Evolutionary conservation across 2,329 filamentous ascomycete species (phyloP), one percentile per base, ranked within the genome.

Genomic region (Aspergillus uvarum): DNA sequence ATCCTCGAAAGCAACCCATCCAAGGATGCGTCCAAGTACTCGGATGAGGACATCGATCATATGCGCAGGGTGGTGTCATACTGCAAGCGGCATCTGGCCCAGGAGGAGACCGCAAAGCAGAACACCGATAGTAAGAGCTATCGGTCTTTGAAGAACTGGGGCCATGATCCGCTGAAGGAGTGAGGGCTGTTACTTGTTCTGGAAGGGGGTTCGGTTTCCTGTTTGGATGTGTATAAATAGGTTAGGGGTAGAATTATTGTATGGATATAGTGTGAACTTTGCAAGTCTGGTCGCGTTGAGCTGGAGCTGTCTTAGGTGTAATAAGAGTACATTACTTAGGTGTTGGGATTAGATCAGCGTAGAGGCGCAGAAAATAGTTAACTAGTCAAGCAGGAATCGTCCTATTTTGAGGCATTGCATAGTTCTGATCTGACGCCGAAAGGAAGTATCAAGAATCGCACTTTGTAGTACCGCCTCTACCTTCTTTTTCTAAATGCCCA

Each of bases 1-100:
- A 89, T 89, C 35, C 73, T 89, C 14, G 80, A 85, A 65, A 82
- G 83, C 60, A 89, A 89, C 58, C 85, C 85, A 0, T 74, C 82
- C 8, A 87, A 85, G 64, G 77, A 85, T 7, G 77, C 81, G 0
- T 78, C 80, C 6, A 80, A 82, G 59, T 89, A 89, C 69, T 81
- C 82, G 0, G 80, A 87, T 3, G 77, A 81, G 1, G 81, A 85
- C 56, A 73, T 88, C 21, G 73, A 80, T 51, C 87, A 87, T 63
- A 87, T 87, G 85, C 79, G 85, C 52, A 83, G 81, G 64, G 87
- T 88, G 0, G 86, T 87, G 0, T 79, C 85, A 0, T 88, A 88
- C 63, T 87, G 84, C 70, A 89, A 89, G 70, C 79, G 86, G 4
- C 87, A 89, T 74, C 75, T 90, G 0, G 87, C 86, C 0, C 86